Evolutionary conservation across 768 basidiomycete genomes (phyloP).

Genomic region (Pilatotrama ljubarskyi): DNA sequence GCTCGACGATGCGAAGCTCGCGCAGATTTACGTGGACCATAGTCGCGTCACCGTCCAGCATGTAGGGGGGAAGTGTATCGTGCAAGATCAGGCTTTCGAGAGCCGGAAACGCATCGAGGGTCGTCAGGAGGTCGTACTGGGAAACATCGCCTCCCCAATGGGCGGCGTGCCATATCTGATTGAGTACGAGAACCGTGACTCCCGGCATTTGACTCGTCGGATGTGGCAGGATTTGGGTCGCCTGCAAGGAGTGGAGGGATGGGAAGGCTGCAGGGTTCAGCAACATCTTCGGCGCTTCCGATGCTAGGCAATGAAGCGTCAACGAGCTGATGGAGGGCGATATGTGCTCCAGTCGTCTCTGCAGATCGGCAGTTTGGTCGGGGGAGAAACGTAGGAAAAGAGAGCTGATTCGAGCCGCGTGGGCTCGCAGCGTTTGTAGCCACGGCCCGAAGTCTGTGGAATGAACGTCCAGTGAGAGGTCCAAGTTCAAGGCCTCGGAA

Average conservation of each 20-base stretch:
- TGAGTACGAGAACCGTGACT: neutral
- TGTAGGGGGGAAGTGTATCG: slow-evolving; percentile 1
- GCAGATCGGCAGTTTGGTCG: neutral
- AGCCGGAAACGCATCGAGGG: neutral
- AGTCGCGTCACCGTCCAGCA: neutral
- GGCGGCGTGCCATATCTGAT: neutral
- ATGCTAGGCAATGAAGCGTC: neutral
- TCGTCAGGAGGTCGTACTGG: neutral
- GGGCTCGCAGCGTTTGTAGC: neutral
- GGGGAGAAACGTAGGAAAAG: neutral
- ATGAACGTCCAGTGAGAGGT: neutral
- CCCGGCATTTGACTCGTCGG: neutral
- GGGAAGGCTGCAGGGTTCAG: neutral
- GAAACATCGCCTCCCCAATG: neutral
- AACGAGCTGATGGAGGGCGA: neutral
- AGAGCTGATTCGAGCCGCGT: neutral
- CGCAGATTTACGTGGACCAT: neutral
- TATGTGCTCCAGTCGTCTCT: neutral
- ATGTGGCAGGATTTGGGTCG: neutral
- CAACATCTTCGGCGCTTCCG: neutral
- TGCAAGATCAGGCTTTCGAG: neutral
- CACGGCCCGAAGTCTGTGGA: neutral
- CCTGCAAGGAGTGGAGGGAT: neutral
- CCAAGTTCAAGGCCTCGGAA: neutral
- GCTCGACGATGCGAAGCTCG: neutral